Conservation (phyloP, 1,284 basidiomycete genomes). For the Anthracocystis panici-leucophaei region DNA sequence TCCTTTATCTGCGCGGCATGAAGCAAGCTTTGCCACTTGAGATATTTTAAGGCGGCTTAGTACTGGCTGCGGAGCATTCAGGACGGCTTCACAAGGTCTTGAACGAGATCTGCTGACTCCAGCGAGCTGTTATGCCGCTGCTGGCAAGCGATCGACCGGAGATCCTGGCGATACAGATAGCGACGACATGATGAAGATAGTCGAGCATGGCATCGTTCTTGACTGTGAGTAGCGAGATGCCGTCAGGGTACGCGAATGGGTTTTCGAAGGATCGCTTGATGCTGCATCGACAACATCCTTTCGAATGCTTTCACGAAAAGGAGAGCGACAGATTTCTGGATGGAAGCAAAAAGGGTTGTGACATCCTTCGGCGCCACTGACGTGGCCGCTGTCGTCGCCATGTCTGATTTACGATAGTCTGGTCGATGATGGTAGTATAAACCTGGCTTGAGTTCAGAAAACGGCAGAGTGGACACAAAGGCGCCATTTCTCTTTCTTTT, state of each 20-base stretch:
- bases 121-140: conserved; percentile 12
- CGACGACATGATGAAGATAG: conserved; percentile 86
- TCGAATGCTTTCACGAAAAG: conserved; percentile 34
- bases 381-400: conserved; percentile 9
- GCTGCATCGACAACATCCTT: conserved; percentile 21
- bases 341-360: conserved; percentile 24
- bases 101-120: conserved; percentile 42
- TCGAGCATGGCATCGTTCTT: conserved; percentile 88
- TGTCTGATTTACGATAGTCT: neutral
- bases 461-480: too few relatives aligned
- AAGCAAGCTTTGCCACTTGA: conserved; percentile 86
- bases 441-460: neutral
- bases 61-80: too few relatives aligned
- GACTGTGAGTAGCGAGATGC: conserved; percentile 88
- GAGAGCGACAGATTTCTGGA: conserved; percentile 41
- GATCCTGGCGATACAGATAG: conserved; percentile 70
- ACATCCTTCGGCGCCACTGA: conserved; percentile 24
- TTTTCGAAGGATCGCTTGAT: conserved; percentile 19
- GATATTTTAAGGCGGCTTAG: too few relatives aligned
- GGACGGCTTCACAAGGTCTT: conserved; percentile 54
- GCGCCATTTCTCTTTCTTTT: too few relatives aligned
- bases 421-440: neutral
- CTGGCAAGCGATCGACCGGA: conserved; percentile 47
- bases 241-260: conserved; percentile 71
- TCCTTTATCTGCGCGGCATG: conserved; percentile 55